Evolutionary conservation across 495 filamentous ascomycete genomes (phyloP), one percentile per base, ranked within the genome.

Genomic region (Penicillium crystallinum): DNA sequence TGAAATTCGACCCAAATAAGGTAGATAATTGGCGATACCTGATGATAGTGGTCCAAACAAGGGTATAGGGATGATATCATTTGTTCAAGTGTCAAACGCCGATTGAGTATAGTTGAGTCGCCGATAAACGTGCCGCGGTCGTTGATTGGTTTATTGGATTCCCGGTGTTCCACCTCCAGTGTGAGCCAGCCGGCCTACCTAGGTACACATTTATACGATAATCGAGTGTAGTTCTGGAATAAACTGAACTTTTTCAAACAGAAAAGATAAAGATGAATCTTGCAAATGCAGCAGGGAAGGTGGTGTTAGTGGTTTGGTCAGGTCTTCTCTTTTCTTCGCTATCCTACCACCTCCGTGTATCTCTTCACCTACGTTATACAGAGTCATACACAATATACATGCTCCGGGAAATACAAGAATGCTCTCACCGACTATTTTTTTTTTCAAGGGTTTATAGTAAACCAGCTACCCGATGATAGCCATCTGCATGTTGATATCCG

Each of bases 391-490:
- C 34, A 22, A 25, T 7, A 25, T n/a, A n/a, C n/a, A n/a, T 38
- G 38, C 23, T 30, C 23, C 33, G 17, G 21, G 4, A 47, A 14
- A 17, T 36, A 36, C 12, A 17, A 17, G 34, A 8, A 2, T 17
- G 15, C 25, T 29, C 35, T 38, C 46, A 48, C 46, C 46, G 46
- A 29, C 46, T 38, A 48, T 48, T 48, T 19, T n/a, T 29, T 5
- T 10, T 29, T 5, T 10, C 0, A 27, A 6, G 22, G n/a, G 22
- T 25, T 2, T 43, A 7, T 10, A 3, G 7, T 17, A n/a, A n/a
- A 21, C 29, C 15, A 37, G 34, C 6, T 47, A 47, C 19, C 46
- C 46, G 46, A 8, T 5, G 46, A 27, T 48, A 48, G 23, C 34
- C 4, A 21, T 27, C 8, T 19, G 4, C n/a, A 22, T 3, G 11